Base-by-base conservation (phyloP, 2,329 filamentous ascomycete genomes). In the Neocucurbitaria cava region DNA sequence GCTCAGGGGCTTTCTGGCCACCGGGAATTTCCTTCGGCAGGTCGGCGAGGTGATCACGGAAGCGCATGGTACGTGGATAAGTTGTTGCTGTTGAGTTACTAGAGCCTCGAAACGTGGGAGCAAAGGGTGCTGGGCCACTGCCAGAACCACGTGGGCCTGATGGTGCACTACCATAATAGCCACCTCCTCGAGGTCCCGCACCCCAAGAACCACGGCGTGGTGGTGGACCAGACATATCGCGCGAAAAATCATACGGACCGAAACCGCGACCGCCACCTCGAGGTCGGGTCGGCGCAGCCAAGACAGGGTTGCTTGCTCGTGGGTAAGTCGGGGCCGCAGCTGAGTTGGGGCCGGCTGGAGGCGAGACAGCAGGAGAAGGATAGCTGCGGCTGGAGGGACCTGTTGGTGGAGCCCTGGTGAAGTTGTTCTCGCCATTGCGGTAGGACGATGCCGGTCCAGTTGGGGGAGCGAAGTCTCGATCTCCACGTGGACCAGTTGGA, bases 61-160 rank as follows among this genome's bases (percentile, higher is more conserved):
- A 81, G 36, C 79, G 78, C 65, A 79, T 78, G 1, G 77, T 77
- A 23, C 79, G 78, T 9, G 79, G 78, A 47, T 80, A 81, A 1
- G 79, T 80, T 1, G 76, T 78, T 10, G 76, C 73, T 2, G 78
- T 77, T 47, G 71, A 76, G 54, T 77, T 80, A 61, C 67, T 75
- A 5, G 73, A 76, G 23, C 76, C 78, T 33, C 79, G 75, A 63
- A 77, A 78, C 11, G 74, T 68, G 15, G 73, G 71, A 20, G 72
- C 64, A 49, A 71, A 72, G 8, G 69, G 58, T 13, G 68, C 58
- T 5, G 67, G 56, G n/a, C 70, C 70, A 30, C 60, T 62, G 5
- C 55, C 51, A 31, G 70, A 53, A 23, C 71, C 70, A 26, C 73
- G 63, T 50, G 75, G 74, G 2, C 74, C 74, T 21, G 74, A 66